Percentiles rank a stretch among this genome's conserved stretches.
Evolutionary conservation across 2,329 filamentous ascomycete species (phyloP).

Genomic region (Penicillium sp.): DNA sequence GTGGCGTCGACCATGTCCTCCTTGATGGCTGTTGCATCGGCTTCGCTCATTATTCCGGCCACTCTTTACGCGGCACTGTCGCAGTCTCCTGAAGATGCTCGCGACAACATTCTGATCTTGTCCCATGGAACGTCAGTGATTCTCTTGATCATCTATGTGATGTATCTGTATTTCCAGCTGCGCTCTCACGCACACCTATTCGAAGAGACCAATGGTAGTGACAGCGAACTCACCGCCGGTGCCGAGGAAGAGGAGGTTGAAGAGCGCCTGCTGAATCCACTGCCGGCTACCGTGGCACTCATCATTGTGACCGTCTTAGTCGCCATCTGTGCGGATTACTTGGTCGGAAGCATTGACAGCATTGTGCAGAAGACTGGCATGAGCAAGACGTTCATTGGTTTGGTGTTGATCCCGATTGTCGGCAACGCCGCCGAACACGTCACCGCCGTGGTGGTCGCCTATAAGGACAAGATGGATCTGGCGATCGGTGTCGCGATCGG

Average conservation of each 20-base stretch:
- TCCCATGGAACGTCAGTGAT: constrained; percentile 73
- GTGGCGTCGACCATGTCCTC: constrained; percentile 54
- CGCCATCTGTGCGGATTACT: constrained; percentile 67
- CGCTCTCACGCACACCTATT: constrained; percentile 69
- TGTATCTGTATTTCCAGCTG: constrained; percentile 75
- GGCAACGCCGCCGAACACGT: constrained; percentile 77
- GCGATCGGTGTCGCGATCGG: constrained; percentile 77
- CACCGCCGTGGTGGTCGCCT: constrained; percentile 70
- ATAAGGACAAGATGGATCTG: constrained; percentile 62
- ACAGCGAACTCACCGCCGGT: constrained; percentile 32
- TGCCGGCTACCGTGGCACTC: constrained; percentile 61
- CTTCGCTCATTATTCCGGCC: constrained; percentile 72
- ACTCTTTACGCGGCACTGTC: constrained; percentile 64
- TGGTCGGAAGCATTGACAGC: constrained; percentile 68
- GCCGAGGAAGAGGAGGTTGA: constrained; percentile 42
- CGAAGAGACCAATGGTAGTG: constrained; percentile 46
- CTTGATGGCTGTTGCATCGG: constrained; percentile 68
- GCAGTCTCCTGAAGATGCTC: constrained; percentile 29
- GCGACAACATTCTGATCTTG: constrained; percentile 58
- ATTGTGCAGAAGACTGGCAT: constrained; percentile 65
- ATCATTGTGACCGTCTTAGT: constrained; percentile 64
- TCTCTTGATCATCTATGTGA: constrained; percentile 64
- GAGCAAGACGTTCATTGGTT: constrained; percentile 74
- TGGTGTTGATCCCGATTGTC: constrained; percentile 72
- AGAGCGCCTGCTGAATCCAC: constrained; percentile 54